Conservation (phyloP, 2,329 filamentous ascomycete genomes). For the Lachnellula hyalina region DNA sequence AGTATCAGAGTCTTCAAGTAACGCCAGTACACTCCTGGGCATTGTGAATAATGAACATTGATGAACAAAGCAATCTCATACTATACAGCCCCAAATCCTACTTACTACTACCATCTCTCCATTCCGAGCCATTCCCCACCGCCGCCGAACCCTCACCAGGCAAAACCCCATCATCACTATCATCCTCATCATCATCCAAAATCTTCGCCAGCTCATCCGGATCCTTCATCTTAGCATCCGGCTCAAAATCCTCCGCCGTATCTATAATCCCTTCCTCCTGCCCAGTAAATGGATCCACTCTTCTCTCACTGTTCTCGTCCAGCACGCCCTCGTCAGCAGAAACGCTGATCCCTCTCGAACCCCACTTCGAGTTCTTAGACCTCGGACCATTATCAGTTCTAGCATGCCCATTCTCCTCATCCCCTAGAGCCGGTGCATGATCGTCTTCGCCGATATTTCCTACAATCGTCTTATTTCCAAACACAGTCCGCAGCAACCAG, state of each 20-base stretch:
- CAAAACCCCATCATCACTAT: slow-evolving; percentile 20
- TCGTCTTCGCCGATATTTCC: slow-evolving; percentile 22
- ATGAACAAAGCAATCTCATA: not conserved
- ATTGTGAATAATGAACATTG: not conserved
- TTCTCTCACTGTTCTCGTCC: slow-evolving; percentile 42
- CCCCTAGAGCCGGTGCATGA: slow-evolving; percentile 20
- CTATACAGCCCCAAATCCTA: not conserved
- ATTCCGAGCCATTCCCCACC: slow-evolving; percentile 25
- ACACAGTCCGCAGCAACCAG: slow-evolving; percentile 75
- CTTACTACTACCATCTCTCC: slow-evolving; percentile 18
- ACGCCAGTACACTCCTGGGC: no score
- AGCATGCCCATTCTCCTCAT: slow-evolving; percentile 17
- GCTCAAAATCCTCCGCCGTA: slow-evolving; percentile 42
- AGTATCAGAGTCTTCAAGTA: no score
- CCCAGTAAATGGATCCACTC: slow-evolving; percentile 31
- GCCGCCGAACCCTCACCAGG: slow-evolving; percentile 8
- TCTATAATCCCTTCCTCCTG: slow-evolving; percentile 42
- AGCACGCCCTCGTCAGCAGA: slow-evolving; percentile 59
- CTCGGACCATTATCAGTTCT: not conserved
- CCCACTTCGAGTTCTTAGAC: slow-evolving; percentile 42
- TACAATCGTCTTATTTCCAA: slow-evolving; percentile 62
- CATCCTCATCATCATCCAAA: slow-evolving; percentile 50
- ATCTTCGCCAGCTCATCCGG: slow-evolving; percentile 59
- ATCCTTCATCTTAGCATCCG: slow-evolving; percentile 61
- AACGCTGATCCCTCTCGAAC: slow-evolving; percentile 59